Evolutionary conservation across 192 early-diverging fungal species (phyloP).

Genomic region (Dispira simplex): DNA sequence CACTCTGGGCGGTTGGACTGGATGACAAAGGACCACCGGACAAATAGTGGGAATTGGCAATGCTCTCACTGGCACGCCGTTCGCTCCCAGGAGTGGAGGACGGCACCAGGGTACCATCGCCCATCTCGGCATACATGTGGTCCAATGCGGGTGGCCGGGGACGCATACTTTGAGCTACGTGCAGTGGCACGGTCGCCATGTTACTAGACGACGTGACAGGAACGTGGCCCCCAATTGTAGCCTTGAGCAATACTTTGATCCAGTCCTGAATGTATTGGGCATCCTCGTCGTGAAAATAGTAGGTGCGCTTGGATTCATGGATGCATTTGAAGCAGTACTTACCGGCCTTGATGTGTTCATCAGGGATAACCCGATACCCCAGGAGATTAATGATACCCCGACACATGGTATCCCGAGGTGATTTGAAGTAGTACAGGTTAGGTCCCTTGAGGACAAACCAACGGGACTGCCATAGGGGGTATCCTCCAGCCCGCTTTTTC

Average conservation of each 20-base stretch:
- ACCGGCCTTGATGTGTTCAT: slow-evolving; percentile 37
- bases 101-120: background rate
- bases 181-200: slow-evolving; percentile 33
- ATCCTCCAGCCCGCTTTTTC: slow-evolving; percentile 39
- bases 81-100: background rate
- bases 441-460: slow-evolving; percentile 44
- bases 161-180: slow-evolving; percentile 35
- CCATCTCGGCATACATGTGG: background rate
- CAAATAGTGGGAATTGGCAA: background rate
- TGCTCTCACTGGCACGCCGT: background rate
- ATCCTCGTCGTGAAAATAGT: slow-evolving; percentile 41
- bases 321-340: slow-evolving; percentile 47
- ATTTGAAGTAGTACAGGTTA: slow-evolving; percentile 40
- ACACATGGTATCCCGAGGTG: slow-evolving; percentile 19
- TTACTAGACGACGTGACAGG: slow-evolving; percentile 44
- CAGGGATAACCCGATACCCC: slow-evolving; percentile 41
- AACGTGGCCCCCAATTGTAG: slow-evolving; percentile 30
- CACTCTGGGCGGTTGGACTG: background rate
- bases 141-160: slow-evolving; percentile 26
- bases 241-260: slow-evolving; percentile 47
- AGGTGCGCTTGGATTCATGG: slow-evolving; percentile 37
- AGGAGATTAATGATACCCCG: slow-evolving; percentile 37
- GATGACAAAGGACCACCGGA: background rate
- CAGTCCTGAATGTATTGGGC: slow-evolving; percentile 30
- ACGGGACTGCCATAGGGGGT: slow-evolving; percentile 41